Evolutionary conservation across 2,329 filamentous ascomycete genomes (phyloP).

Genomic region (Exophiala dermatitidis): DNA sequence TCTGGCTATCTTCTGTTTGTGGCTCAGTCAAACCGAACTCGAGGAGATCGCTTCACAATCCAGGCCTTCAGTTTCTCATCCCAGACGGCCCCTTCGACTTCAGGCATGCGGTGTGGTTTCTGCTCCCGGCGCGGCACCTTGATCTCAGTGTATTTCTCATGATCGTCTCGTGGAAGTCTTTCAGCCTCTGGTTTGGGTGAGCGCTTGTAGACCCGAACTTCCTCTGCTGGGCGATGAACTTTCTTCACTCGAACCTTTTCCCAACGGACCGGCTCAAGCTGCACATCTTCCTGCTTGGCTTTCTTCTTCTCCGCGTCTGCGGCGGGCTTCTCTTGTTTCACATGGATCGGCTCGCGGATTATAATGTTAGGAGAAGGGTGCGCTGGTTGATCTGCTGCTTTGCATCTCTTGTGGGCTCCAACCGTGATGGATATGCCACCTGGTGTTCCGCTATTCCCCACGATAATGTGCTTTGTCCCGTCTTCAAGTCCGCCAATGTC

Average conservation of each 20-base stretch:
- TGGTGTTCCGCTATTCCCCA: not conserved
- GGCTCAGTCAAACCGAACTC: conserved; percentile 5
- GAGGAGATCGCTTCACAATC: conserved; percentile 12
- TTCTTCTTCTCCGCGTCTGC: not conserved
- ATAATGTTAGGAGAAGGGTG: not conserved
- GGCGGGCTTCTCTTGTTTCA: not conserved
- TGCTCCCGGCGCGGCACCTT: not conserved
- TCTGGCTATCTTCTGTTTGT: not conserved
- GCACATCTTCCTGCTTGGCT: not conserved
- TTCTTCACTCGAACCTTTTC: not conserved
- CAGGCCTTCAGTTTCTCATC: conserved; percentile 10
- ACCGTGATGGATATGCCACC: not conserved
- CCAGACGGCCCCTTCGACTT: conserved; percentile 12
- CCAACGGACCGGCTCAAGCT: not conserved
- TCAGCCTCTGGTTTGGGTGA: too few relatives aligned
- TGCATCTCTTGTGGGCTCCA: not conserved
- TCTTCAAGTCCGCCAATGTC: not conserved
- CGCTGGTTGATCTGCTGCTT: not conserved
- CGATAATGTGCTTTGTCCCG: not conserved
- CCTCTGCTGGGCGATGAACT: not conserved
- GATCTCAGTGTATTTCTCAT: not conserved
- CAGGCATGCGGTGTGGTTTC: not conserved
- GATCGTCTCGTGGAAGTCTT: too few relatives aligned
- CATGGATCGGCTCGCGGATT: not conserved
- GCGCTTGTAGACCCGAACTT: not conserved